Base-by-base conservation (phyloP, 176 grass and related monocot genomes). In the Aegilops umbellulata region DNA sequence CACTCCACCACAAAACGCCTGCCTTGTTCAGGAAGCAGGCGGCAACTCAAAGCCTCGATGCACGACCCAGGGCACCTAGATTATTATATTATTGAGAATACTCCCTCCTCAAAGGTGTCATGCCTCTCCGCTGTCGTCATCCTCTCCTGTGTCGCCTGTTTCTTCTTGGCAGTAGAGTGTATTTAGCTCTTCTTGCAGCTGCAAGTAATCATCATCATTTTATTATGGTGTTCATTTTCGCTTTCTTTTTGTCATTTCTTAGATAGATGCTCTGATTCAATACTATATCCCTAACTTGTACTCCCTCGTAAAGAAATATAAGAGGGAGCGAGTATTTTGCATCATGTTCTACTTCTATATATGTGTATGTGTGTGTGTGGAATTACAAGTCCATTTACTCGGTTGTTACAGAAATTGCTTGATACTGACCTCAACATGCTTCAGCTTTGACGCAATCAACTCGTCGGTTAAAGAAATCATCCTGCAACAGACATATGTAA, bases 121-220 rank as follows among this genome's bases (percentile, higher is more conserved):
- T 20, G 86, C 70, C 72, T 86, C 85, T 76, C 84, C 93, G 12
- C 82, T 91, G 41, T 41, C 10, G 29, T 91, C 93, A 12, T 92
- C 88, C 65, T 90, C 91, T 83, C 82, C 85, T 8, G 60, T 82
- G 27, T 93, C 92, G 0, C 85, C 8, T 41, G 74, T 88, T 87
- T 98, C 93, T 86, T 98, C 91, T 84, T 89, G 89, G 74, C 39
- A 88, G 84, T 98, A 95, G 53, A 95, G 79, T 13, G 66, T 84
- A 82, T 92, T 94, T 75, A 98, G 70, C 69, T 98, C 93, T 86
- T 91, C 90, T 94, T 98, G 90, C 70, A 98, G 93, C 91, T 98
- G 93, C 31, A 88, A 92, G 51, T 25, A 57, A 51, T 74, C 2
- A 66, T 69, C 7, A 34, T 22, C 30, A 83, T 12, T 1, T 24